phyloP scores from a whole-genome alignment of 192 early-diverging fungal genomes.

The Entomortierella chlamydospora region DNA sequence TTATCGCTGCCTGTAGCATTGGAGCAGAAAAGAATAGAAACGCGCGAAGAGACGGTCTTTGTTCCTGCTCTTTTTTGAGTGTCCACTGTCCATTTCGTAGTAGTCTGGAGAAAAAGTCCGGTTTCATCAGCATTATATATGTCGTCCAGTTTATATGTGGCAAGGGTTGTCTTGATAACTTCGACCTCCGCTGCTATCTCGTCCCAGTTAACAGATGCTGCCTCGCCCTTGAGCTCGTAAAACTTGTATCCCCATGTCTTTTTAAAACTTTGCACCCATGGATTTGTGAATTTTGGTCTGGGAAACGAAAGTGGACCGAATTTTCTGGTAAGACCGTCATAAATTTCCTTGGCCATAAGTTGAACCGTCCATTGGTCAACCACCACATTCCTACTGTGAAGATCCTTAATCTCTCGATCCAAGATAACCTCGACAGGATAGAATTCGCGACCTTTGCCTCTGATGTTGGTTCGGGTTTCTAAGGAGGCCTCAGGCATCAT shows the following conservation, averaged over 20 bases:
- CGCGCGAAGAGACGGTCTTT: not conserved
- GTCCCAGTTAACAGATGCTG: not conserved
- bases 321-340: not conserved
- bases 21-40: constrained; percentile 14
- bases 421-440: constrained; percentile 17
- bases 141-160: not conserved
- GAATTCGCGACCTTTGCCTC: too few relatives aligned
- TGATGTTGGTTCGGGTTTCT: too few relatives aligned
- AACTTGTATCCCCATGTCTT: not conserved
- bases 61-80: not conserved
- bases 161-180: not conserved
- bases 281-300: not conserved
- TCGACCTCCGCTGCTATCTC: not conserved
- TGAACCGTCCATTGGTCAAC: constrained; percentile 6
- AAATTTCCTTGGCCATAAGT: constrained; percentile 1
- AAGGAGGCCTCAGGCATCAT: too few relatives aligned
- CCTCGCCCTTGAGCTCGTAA: not conserved
- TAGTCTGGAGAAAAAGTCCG: constrained; percentile 7
- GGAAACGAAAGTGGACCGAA: not conserved
- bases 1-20: constrained; percentile 11
- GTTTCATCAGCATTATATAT: constrained; percentile 8
- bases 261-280: not conserved
- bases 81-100: not conserved
- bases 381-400: not conserved
- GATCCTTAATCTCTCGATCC: not conserved